Evolutionary conservation across 2,329 filamentous ascomycete genomes (phyloP).

Genomic region (Lecanicillium sp.): DNA sequence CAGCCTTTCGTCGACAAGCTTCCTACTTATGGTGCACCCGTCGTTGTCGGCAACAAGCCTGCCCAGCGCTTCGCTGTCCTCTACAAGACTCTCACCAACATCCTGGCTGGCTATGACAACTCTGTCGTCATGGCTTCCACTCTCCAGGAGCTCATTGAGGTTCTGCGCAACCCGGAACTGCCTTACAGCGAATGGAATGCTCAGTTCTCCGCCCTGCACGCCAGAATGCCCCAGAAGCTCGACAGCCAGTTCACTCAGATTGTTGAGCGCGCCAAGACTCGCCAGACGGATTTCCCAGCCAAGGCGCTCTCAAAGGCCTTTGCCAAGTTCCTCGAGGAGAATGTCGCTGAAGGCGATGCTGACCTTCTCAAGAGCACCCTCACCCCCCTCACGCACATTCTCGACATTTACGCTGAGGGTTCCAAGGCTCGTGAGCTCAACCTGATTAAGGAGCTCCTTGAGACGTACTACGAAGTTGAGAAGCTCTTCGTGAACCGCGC

Average conservation of each 20-base stretch:
- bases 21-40: constrained; percentile 76
- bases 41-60: constrained; percentile 84
- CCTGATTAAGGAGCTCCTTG: constrained; percentile 71
- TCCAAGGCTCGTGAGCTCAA: constrained; percentile 84
- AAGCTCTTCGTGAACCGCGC: constrained; percentile 78
- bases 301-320: constrained; percentile 81
- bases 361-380: constrained; percentile 67
- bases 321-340: constrained; percentile 82
- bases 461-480: constrained; percentile 78
- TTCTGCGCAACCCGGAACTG: constrained; percentile 81
- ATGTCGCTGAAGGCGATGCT: constrained; percentile 64
- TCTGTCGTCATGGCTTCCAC: constrained; percentile 89
- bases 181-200: constrained; percentile 96
- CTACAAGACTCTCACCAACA: constrained; percentile 73
- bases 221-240: constrained; percentile 92
- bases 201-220: constrained; percentile 92
- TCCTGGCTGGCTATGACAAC: constrained; percentile 92
- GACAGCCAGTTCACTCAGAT: constrained; percentile 75
- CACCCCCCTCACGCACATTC: constrained; percentile 67
- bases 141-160: constrained; percentile 80
- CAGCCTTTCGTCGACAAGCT: constrained; percentile 89
- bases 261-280: constrained; percentile 72
- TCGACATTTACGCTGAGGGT: constrained; percentile 76
- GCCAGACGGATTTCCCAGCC: constrained; percentile 83
- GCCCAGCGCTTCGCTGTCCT: constrained; percentile 78